A percentile compares a stretch with the other conserved stretches of the same genome.
Conservation (phyloP, 177 flowering plant genomes). For the Telopea speciosissima region DNA sequence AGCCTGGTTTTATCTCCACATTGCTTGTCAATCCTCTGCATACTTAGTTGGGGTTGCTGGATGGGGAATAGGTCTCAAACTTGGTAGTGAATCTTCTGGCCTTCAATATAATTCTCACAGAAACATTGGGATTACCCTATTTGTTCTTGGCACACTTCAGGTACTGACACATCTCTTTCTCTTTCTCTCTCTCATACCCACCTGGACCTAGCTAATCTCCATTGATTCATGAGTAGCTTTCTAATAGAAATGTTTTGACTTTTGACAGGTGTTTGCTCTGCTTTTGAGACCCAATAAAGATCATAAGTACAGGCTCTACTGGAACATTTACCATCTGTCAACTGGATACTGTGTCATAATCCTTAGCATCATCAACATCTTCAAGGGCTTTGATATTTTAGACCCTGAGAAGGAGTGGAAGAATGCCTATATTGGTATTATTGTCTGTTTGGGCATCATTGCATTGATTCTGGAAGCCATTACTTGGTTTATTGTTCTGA, state of each 20-base stretch:
- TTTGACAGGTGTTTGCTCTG: conserved; percentile 50
- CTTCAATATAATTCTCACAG: conserved; percentile 21
- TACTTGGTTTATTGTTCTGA: conserved; percentile 57
- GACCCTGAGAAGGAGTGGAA: conserved; percentile 50
- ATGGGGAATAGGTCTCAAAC: conserved; percentile 35
- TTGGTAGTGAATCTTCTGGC: conserved; percentile 27
- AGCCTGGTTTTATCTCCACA: conserved; percentile 35
- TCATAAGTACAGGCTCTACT: conserved; percentile 62
- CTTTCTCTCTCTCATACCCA: background rate
- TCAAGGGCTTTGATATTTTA: conserved; percentile 50
- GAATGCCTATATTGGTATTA: conserved; percentile 37
- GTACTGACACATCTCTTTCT: conserved; percentile 12
- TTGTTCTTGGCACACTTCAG: conserved; percentile 52
- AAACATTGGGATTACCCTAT: conserved; percentile 48
- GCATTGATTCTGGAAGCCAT: conserved; percentile 38
- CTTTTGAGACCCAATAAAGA: conserved; percentile 66
- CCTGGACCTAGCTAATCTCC: too few relatives aligned
- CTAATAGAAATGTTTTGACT: background rate
- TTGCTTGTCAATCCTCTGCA: conserved; percentile 29
- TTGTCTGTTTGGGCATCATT: conserved; percentile 29
- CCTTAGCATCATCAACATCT: conserved; percentile 53
- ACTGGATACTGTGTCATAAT: conserved; percentile 43
- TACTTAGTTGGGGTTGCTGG: conserved; percentile 33
- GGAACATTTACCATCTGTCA: conserved; percentile 64
- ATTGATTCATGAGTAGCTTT: background rate